phyloP scores from a whole-genome alignment of 768 basidiomycete genomes.

The Amanita pseudoporphyria region DNA sequence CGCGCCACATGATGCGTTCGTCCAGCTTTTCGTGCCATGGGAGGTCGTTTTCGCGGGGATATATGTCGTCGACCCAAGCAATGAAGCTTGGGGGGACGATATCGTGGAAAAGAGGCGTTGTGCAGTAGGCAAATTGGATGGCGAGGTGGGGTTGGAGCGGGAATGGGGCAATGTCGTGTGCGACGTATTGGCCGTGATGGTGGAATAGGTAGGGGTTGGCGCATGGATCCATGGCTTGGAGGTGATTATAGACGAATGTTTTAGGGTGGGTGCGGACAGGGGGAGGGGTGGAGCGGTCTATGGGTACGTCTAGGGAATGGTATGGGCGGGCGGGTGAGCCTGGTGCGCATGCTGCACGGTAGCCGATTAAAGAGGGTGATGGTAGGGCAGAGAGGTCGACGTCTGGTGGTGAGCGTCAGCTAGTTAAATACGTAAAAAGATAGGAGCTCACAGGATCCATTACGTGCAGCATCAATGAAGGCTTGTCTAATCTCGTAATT shows the following conservation, averaged over 20 bases:
- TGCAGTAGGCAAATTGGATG: constrained; percentile 36
- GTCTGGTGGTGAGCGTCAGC: constrained; percentile 9
- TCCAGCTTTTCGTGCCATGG: constrained; percentile 54
- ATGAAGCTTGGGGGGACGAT: constrained; percentile 33
- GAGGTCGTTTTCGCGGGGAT: constrained; percentile 33
- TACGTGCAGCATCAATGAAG: constrained; percentile 23
- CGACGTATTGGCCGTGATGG: constrained; percentile 35
- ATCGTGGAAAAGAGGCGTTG: constrained; percentile 34
- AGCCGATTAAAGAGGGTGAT: constrained; percentile 13
- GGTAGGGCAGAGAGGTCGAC: constrained; percentile 14
- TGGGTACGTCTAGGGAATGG: constrained; percentile 11
- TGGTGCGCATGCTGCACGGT: constrained; percentile 21
- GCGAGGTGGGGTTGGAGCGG: constrained; percentile 24
- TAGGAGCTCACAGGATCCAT: constrained; percentile 18
- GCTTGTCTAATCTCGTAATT: constrained; percentile 22
- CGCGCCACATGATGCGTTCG: constrained; percentile 56
- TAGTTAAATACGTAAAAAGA: not conserved
- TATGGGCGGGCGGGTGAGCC: constrained; percentile 18
- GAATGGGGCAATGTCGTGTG: constrained; percentile 25
- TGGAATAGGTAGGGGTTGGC: constrained; percentile 26
- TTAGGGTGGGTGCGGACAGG: constrained; percentile 16
- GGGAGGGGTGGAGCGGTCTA: constrained; percentile 15
- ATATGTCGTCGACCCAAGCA: constrained; percentile 26
- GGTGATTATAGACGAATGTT: constrained; percentile 37
- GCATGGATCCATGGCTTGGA: constrained; percentile 33